Conservation (phyloP, 495 filamentous ascomycete species). For the Evansstolkia leycettana region DNA sequence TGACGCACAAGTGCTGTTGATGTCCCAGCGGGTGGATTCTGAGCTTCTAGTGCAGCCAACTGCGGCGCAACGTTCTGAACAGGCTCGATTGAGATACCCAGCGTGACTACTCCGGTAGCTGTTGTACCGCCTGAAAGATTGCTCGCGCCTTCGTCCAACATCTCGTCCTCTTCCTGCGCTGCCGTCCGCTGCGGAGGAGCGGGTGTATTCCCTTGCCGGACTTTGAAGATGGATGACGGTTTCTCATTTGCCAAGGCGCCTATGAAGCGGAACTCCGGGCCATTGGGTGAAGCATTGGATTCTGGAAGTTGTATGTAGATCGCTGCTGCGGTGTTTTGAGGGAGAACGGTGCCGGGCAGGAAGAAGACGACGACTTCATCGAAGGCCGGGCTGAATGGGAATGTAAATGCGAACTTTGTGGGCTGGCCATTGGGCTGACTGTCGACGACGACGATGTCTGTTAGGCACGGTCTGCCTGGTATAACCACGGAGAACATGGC, state of each 20-base stretch:
- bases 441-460: slow-evolving; percentile 44
- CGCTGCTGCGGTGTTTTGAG: slow-evolving; percentile 65
- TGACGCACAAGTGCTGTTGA: slow-evolving; percentile 20
- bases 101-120: slow-evolving; percentile 35
- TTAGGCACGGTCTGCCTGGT: slow-evolving; percentile 46
- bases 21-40: slow-evolving; percentile 12
- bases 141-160: slow-evolving; percentile 28
- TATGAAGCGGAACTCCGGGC: slow-evolving; percentile 59
- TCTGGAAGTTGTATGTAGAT: slow-evolving; percentile 70
- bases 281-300: slow-evolving; percentile 14
- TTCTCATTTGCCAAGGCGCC: slow-evolving; percentile 83
- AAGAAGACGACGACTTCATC: slow-evolving; percentile 81
- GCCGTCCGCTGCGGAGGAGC: slow-evolving; percentile 12
- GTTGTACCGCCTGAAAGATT: slow-evolving; percentile 2
- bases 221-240: slow-evolving; percentile 76
- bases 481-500: slow-evolving; percentile 48
- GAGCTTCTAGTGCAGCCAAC: slow-evolving; percentile 44
- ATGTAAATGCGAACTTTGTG: slow-evolving; percentile 55
- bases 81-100: slow-evolving; percentile 79
- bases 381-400: slow-evolving; percentile 48
- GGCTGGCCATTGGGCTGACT: slow-evolving; percentile 34
- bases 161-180: slow-evolving; percentile 26
- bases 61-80: slow-evolving; percentile 55
- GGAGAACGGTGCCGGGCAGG: slow-evolving; percentile 65
- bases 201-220: slow-evolving; percentile 22